Percentiles rank a stretch among this genome's conserved stretches.
Evolutionary conservation across 169 alveolate species (phyloP).

Genomic region (Amoebophrya sp.): DNA sequence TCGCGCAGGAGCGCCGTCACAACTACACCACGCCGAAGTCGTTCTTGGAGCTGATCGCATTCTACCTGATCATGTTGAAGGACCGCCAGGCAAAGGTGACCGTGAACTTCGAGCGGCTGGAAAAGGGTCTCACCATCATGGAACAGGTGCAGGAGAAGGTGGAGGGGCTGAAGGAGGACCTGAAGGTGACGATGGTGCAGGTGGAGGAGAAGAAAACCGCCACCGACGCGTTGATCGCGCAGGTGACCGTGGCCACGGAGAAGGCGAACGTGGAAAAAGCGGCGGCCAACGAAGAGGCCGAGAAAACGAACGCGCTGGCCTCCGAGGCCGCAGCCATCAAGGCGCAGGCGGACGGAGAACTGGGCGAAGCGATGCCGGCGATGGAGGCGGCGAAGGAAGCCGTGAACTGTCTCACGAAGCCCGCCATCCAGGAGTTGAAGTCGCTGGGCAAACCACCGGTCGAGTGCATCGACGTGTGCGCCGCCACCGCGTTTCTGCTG

Average conservation of each 20-base stretch:
- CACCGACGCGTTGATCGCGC: constrained; percentile 66
- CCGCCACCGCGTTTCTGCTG: constrained; percentile 74
- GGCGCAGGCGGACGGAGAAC: constrained; percentile 73
- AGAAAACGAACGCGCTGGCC: constrained; percentile 60
- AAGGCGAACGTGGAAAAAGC: constrained; percentile 78
- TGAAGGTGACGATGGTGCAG: constrained; percentile 72
- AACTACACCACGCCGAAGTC: constrained; percentile 93
- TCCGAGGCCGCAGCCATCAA: constrained; percentile 69
- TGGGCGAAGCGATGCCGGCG: constrained; percentile 89
- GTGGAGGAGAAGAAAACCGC: constrained; percentile 74
- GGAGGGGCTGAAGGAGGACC: constrained; percentile 71
- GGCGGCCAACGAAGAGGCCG: constrained; percentile 74
- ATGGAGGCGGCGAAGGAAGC: constrained; percentile 83
- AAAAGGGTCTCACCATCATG: constrained; percentile 70
- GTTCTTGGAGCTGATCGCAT: constrained; percentile 79
- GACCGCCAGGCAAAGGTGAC: constrained; percentile 18
- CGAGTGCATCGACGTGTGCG: constrained; percentile 74
- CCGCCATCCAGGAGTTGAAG: constrained; percentile 82
- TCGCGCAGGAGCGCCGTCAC: constrained; percentile 72
- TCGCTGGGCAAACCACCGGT: constrained; percentile 84
- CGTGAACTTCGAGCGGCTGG: constrained; percentile 59
- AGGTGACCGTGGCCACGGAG: constrained; percentile 80
- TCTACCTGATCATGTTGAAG: constrained; percentile 41
- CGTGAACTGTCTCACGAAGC: constrained; percentile 80
- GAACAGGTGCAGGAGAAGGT: constrained; percentile 69